A percentile compares a stretch with the other conserved stretches of the same genome.
Conservation (phyloP, 768 basidiomycete species). For the Boletus sp. region DNA sequence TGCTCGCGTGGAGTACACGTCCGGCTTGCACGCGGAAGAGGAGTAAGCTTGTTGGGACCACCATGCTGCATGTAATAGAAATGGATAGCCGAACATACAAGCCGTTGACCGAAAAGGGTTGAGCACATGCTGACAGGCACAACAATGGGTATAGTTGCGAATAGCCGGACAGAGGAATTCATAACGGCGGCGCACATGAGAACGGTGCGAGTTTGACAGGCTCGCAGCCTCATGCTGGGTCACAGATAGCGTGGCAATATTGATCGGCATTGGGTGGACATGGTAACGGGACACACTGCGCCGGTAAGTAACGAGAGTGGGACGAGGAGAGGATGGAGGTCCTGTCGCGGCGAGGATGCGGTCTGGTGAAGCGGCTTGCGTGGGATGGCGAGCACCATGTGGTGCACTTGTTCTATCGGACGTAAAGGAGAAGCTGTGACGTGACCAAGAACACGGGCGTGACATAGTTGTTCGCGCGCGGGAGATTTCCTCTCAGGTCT, state of each 20-base stretch:
- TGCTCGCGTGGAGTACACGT: neutral
- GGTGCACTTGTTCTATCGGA: constrained; percentile 1
- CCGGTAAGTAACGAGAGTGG: too few relatives aligned
- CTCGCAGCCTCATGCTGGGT: neutral
- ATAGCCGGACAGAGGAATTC: neutral
- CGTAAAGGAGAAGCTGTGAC: constrained; percentile 11
- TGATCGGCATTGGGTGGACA: neutral
- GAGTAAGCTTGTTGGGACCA: neutral
- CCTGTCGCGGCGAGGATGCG: too few relatives aligned
- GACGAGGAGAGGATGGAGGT: too few relatives aligned
- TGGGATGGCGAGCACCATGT: constrained; percentile 10
- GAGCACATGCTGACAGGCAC: constrained; percentile 10
- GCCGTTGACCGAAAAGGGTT: neutral
- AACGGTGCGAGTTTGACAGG: neutral
- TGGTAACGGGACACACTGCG: too few relatives aligned
- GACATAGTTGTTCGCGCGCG: constrained; percentile 7
- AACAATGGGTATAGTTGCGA: neutral
- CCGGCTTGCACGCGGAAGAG: neutral
- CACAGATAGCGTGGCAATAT: constrained; percentile 5
- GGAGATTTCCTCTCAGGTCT: constrained; percentile 15
- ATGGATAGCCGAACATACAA: neutral
- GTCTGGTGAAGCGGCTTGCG: too few relatives aligned
- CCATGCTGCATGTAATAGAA: neutral
- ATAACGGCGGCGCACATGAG: neutral
- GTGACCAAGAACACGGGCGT: neutral